Conservation (phyloP, 148 eudicot genomes). For the Amaranthus cruentus region DNA sequence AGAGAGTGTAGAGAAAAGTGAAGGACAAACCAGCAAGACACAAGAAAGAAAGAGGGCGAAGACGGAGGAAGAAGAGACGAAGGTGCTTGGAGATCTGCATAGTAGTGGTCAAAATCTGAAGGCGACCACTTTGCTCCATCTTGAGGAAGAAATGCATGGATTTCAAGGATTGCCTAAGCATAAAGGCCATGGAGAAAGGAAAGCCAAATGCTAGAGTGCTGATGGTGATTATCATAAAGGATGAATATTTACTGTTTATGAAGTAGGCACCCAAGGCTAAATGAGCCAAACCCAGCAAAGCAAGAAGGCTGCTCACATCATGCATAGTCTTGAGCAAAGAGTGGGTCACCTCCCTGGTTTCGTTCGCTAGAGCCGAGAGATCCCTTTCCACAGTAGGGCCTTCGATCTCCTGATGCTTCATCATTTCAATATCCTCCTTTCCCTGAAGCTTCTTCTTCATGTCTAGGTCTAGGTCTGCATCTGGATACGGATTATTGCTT, state of each 20-base stretch:
- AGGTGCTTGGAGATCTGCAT: slow-evolving; percentile 70
- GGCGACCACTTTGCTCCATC: slow-evolving; percentile 84
- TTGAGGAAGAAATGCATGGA: slow-evolving; percentile 70
- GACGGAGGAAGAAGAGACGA: slow-evolving; percentile 57
- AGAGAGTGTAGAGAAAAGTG: slow-evolving; percentile 15
- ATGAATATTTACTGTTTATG: slow-evolving; percentile 3
- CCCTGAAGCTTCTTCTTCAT: slow-evolving; percentile 9
- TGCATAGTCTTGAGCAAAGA: slow-evolving; percentile 33
- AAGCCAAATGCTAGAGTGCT: slow-evolving; percentile 58
- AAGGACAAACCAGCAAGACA: slow-evolving; percentile 59
- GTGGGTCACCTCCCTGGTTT: slow-evolving; percentile 27
- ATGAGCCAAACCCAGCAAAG: slow-evolving; percentile 48
- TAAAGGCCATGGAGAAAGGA: slow-evolving; percentile 66
- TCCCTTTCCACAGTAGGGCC: slow-evolving; percentile 84
- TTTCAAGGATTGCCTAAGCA: slow-evolving; percentile 61
- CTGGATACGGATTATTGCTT: neutral
- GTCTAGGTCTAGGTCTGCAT: slow-evolving; percentile 26
- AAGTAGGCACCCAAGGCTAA: slow-evolving; percentile 57
- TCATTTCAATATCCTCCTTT: too few species aligned
- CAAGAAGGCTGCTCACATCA: slow-evolving; percentile 36
- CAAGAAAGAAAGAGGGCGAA: slow-evolving; percentile 51
- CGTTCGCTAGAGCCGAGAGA: slow-evolving; percentile 47
- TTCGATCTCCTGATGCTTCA: slow-evolving; percentile 72
- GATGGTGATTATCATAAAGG: slow-evolving; percentile 26
- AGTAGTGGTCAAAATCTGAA: slow-evolving; percentile 65